Conservation (phyloP, 1,284 basidiomycete genomes). For the Apiotrichum sp. region DNA sequence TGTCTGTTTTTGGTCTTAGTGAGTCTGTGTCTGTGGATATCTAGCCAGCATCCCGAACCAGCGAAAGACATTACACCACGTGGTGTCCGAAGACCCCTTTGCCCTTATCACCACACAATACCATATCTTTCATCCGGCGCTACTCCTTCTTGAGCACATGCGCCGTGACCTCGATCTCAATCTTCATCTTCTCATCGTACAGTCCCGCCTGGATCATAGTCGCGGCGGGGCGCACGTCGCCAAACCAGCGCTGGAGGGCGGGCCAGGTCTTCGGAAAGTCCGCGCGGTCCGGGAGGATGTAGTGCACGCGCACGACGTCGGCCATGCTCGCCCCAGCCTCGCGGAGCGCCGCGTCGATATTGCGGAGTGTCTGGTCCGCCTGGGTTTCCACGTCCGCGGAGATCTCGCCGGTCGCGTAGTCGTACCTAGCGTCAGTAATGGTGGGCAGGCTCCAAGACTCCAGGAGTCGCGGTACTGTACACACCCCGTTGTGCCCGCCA, state of each 20-base stretch:
- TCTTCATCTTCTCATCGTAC: background rate
- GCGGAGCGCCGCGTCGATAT: background rate
- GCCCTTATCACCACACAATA: too few relatives aligned
- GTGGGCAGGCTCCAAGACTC: too few relatives aligned
- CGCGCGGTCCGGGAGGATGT: background rate
- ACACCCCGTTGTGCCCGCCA: background rate
- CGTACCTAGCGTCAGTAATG: background rate
- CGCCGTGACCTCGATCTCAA: background rate
- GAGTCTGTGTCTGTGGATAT: too few relatives aligned
- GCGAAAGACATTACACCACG: too few relatives aligned
- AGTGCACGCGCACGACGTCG: background rate
- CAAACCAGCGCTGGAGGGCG: background rate
- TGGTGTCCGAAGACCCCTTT: too few relatives aligned
- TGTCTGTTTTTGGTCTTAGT: too few relatives aligned
- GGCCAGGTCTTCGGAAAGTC: background rate
- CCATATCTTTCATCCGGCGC: too few relatives aligned
- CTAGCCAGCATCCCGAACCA: too few relatives aligned
- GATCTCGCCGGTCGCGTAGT: background rate
- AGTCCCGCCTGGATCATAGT: background rate
- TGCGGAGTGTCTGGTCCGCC: background rate
- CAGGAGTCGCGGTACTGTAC: too few relatives aligned
- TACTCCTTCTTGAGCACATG: background rate
- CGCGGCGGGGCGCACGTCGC: background rate
- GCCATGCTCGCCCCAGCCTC: background rate
- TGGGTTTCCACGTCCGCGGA: background rate